Evolutionary conservation across 768 basidiomycete genomes (phyloP).

Genomic region (Podaxis sp.): DNA sequence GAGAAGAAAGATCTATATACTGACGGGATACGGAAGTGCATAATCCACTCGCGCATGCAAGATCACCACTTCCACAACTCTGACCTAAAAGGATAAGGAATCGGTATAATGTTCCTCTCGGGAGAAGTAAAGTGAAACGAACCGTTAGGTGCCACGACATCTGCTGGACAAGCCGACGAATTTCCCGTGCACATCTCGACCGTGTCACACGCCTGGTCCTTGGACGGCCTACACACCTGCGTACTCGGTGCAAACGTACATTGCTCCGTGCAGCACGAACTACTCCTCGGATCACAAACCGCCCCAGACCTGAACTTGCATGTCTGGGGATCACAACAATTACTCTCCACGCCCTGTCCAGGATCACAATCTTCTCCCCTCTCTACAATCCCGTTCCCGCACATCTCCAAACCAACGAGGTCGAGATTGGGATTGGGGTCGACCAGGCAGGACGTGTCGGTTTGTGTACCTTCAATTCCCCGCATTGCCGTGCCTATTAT

Average conservation of each 20-base stretch:
- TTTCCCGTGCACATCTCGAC: conserved; percentile 76
- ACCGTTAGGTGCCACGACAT: conserved; percentile 64
- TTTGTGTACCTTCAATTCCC: conserved; percentile 36
- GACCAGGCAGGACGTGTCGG: conserved; percentile 68
- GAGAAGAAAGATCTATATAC: conserved; percentile 25
- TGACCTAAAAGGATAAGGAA: conserved; percentile 39
- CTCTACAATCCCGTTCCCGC: conserved; percentile 83
- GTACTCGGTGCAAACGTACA: conserved; percentile 69
- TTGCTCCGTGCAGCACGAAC: conserved; percentile 67
- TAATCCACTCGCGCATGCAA: conserved; percentile 73
- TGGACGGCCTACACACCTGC: conserved; percentile 69
- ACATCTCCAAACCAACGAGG: conserved; percentile 67
- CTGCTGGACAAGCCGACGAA: conserved; percentile 68
- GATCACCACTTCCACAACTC: conserved; percentile 59
- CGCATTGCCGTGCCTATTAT: conserved; percentile 61
- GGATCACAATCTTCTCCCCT: conserved; percentile 88
- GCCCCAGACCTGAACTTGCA: conserved; percentile 75
- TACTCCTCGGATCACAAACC: conserved; percentile 76
- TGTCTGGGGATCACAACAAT: conserved; percentile 72
- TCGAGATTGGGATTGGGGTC: conserved; percentile 46
- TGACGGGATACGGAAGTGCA: conserved; percentile 73
- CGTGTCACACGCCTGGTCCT: conserved; percentile 66
- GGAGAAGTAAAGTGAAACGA: conserved; percentile 18
- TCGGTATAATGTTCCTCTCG: conserved; percentile 3
- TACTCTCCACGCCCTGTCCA: conserved; percentile 51